A percentile compares a stretch with the other conserved stretches of the same genome.
Evolutionary conservation across 805 yeast species (phyloP).

Genomic region (Kuraishia cidri): DNA sequence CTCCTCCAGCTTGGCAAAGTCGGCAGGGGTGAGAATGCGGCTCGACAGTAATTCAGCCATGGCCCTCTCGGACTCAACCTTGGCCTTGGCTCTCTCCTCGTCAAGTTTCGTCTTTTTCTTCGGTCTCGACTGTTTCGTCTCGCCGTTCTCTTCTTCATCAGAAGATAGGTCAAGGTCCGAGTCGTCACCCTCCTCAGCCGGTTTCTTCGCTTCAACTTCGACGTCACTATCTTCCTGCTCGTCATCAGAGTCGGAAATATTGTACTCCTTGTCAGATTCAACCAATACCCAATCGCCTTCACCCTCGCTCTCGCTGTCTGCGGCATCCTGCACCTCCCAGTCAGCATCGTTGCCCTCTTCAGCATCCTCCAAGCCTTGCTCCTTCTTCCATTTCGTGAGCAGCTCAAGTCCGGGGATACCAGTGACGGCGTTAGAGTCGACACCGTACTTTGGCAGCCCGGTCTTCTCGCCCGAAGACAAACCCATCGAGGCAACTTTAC

Average conservation of each 20-base stretch:
- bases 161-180: constrained; percentile 46
- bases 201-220: constrained; percentile 20
- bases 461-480: constrained; percentile 53
- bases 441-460: constrained; percentile 61
- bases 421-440: constrained; percentile 50
- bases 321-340: constrained; percentile 48
- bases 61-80: constrained; percentile 15
- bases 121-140: constrained; percentile 22
- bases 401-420: constrained; percentile 89
- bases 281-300: constrained; percentile 93
- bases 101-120: constrained; percentile 13
- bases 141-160: constrained; percentile 21
- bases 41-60: constrained; percentile 48
- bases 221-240: constrained; percentile 25
- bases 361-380: constrained; percentile 45
- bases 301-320: constrained; percentile 42
- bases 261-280: constrained; percentile 72
- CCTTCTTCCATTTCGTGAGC: constrained; percentile 76
- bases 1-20: constrained; percentile 91
- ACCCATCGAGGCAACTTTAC: constrained; percentile 83
- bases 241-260: constrained; percentile 42
- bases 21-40: constrained; percentile 92
- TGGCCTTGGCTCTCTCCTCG: constrained; percentile 22
- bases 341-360: constrained; percentile 48
- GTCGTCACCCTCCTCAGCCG: constrained; percentile 22